Evolutionary conservation across 2,329 filamentous ascomycete species (phyloP).

Genomic region (Bipolaris cookei): DNA sequence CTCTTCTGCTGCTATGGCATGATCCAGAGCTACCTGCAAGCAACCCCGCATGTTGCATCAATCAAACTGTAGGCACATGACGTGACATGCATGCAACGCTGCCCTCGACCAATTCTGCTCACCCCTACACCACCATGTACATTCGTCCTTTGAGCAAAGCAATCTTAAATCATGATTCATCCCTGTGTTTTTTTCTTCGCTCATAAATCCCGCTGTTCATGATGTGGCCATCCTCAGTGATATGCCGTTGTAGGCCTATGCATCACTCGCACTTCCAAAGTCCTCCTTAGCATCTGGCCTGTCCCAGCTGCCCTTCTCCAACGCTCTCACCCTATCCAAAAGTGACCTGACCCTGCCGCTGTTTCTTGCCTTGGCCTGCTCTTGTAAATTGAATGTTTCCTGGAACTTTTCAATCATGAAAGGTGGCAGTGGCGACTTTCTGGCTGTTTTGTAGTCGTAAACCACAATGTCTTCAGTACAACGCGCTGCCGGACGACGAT

Average conservation of each 20-base stretch:
- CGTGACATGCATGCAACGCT: background rate
- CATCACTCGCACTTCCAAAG: constrained; percentile 48
- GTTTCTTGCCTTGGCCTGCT: constrained; percentile 62
- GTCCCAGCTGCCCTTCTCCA: constrained; percentile 81
- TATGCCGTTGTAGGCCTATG: background rate
- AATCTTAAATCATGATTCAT: no score
- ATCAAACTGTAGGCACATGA: background rate
- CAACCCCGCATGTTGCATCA: constrained; percentile 13
- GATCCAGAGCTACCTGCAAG: background rate
- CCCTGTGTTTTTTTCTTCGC: background rate
- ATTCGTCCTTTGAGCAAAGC: background rate
- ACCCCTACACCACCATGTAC: background rate
- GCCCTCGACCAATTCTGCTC: background rate
- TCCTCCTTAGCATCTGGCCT: constrained; percentile 74
- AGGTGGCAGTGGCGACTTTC: constrained; percentile 63
- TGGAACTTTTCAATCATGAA: constrained; percentile 69
- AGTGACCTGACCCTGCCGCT: constrained; percentile 62
- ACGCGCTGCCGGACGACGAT: constrained; percentile 74
- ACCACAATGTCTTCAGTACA: constrained; percentile 79
- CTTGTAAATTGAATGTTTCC: constrained; percentile 66
- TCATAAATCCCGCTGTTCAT: background rate
- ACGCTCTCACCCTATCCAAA: constrained; percentile 51
- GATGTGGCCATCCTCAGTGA: no score
- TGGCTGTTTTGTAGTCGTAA: constrained; percentile 71
- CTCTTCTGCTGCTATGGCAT: background rate